These are phyloP conservation scores for Neospora caninum DNA, from an alignment of 169 alveolate genomes.

Conservation along the genomic window DNA sequence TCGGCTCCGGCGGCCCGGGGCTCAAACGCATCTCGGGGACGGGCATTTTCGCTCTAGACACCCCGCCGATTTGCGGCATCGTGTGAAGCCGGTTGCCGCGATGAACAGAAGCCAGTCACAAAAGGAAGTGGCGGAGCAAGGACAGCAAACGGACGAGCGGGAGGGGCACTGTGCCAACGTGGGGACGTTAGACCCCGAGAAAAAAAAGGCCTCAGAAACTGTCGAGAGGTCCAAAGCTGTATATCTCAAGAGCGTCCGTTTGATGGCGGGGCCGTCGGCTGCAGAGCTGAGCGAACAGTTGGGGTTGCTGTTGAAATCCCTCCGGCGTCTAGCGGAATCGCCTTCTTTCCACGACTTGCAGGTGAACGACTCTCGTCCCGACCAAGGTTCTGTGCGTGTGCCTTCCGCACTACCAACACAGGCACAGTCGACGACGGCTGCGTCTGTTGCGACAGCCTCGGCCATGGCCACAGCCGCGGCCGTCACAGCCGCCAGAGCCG, in stretches of 20 bases:
- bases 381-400: not conserved
- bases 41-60: not conserved
- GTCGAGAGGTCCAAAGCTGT: not conserved
- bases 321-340: constrained; percentile 4
- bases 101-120: not conserved
- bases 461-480: constrained; percentile 7
- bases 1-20: not conserved
- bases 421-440: not conserved
- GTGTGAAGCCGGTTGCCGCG: not conserved
- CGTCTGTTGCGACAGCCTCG: not conserved
- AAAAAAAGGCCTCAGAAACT: not conserved
- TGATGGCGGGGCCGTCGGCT: constrained; percentile 29
- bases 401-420: not conserved
- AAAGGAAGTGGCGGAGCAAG: not conserved
- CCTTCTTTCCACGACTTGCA: constrained; percentile 33
- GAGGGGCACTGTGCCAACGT: not conserved
- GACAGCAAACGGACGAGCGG: constrained; percentile 6
- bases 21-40: not conserved
- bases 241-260: not conserved
- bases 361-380: not conserved
- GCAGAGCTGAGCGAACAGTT: constrained; percentile 18
- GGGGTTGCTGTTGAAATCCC: not conserved
- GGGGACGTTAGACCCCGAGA: not conserved
- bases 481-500: not conserved
- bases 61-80: not conserved